Percentiles rank a stretch among this genome's conserved stretches.
phyloP scores from a whole-genome alignment of 2,329 filamentous ascomycete genomes.

The Verticillium longisporum region DNA sequence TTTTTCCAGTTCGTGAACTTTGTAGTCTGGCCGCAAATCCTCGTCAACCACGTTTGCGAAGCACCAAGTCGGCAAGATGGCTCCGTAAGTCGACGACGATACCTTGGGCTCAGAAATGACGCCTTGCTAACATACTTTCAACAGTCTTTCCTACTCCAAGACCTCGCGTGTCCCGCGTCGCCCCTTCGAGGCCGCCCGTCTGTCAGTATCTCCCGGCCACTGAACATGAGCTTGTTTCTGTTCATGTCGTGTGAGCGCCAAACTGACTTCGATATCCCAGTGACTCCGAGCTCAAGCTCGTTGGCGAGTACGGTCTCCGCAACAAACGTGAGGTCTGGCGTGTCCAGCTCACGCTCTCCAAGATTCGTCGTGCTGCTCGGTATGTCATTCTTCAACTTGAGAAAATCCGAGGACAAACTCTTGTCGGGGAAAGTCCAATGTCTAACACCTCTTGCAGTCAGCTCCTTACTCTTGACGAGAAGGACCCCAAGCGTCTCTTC shows the following conservation, averaged over 20 bases:
- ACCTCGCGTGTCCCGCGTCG: conserved; percentile 98
- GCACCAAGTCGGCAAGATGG: conserved; percentile 30
- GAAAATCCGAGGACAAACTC: background rate
- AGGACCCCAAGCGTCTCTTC: conserved; percentile 99
- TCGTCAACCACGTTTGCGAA: background rate
- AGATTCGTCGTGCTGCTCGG: conserved; percentile 99
- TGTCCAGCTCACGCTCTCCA: conserved; percentile 98
- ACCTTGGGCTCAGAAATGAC: background rate
- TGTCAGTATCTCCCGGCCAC: conserved; percentile 97
- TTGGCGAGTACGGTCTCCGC: conserved; percentile 98
- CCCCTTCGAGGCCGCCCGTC: conserved; percentile 99
- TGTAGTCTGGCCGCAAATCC: background rate
- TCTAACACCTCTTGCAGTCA: conserved; percentile 57
- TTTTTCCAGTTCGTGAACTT: conserved; percentile 6
- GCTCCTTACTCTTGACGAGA: conserved; percentile 99
- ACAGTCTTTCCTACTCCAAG: conserved; percentile 80
- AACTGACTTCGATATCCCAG: conserved; percentile 64
- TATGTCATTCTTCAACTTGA: conserved; percentile 35
- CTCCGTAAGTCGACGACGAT: conserved; percentile 25
- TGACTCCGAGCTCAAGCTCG: conserved; percentile 99
- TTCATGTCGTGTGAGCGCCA: conserved; percentile 79
- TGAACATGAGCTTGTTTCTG: conserved; percentile 97
- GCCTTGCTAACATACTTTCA: conserved; percentile 10
- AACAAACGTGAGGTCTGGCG: conserved; percentile 99
- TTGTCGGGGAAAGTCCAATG: background rate